Conservation (phyloP, 179 eudicot species). For the Corrigiola litoralis region DNA sequence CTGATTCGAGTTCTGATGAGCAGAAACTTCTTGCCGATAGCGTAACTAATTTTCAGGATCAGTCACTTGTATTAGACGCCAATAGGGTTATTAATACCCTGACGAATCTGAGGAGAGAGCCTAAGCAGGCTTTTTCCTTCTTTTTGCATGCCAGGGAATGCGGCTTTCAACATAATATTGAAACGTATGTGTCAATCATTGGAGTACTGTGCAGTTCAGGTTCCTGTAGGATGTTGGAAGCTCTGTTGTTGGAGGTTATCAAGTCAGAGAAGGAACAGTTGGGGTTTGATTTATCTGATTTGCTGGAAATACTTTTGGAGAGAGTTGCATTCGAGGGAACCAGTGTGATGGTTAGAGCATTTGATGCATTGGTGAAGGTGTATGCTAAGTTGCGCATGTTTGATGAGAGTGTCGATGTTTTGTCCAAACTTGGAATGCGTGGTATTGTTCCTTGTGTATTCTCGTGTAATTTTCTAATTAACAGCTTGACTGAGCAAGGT, state of each 20-base stretch:
- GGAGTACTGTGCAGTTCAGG: conserved; percentile 45
- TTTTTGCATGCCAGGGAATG: conserved; percentile 36
- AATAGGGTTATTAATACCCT: conserved; percentile 31
- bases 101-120: conserved; percentile 32
- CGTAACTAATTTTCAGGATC: neutral
- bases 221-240: conserved; percentile 36
- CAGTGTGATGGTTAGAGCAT: conserved; percentile 27
- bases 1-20: conserved; percentile 44
- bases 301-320: conserved; percentile 41
- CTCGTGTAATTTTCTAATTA: conserved; percentile 53
- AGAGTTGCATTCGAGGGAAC: conserved; percentile 26
- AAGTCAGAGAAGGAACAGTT: conserved; percentile 19
- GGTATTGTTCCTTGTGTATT: conserved; percentile 40
- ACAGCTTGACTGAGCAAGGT: conserved; percentile 37
- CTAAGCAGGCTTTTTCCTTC: conserved; percentile 39
- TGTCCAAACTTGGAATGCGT: conserved; percentile 35
- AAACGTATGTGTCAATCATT: conserved; percentile 45
- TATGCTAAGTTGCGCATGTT: conserved; percentile 45
- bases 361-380: conserved; percentile 52
- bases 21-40: neutral
- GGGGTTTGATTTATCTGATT: conserved; percentile 40
- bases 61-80: conserved; percentile 21
- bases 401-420: conserved; percentile 46
- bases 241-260: conserved; percentile 43
- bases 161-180: conserved; percentile 48